Conservation (phyloP, 805 yeast genomes). For the Kazachstania viticola region DNA sequence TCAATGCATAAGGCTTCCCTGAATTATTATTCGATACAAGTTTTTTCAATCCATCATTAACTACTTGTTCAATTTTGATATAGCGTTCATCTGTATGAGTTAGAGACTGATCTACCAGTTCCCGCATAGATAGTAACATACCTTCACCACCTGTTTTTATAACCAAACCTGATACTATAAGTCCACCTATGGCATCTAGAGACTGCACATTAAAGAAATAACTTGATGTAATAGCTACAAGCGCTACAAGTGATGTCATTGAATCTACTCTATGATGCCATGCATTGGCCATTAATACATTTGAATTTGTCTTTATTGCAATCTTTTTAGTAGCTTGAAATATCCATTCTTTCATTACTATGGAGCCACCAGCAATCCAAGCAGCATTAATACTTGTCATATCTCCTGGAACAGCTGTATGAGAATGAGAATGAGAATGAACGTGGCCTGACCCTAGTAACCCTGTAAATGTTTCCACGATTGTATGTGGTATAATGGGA, state of each 20-base stretch:
- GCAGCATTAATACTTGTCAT: slow-evolving; percentile 81
- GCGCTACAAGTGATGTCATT: slow-evolving; percentile 81
- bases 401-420: slow-evolving; percentile 24
- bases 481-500: slow-evolving; percentile 50
- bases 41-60: slow-evolving; percentile 26
- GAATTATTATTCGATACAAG: slow-evolving; percentile 33
- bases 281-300: slow-evolving; percentile 89
- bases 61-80: slow-evolving; percentile 29
- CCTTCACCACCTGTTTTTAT: slow-evolving; percentile 79
- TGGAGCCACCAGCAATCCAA: slow-evolving; percentile 88
- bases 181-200: slow-evolving; percentile 88
- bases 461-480: slow-evolving; percentile 34
- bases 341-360: slow-evolving; percentile 78
- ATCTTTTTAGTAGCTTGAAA: slow-evolving; percentile 72
- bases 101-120: slow-evolving; percentile 66
- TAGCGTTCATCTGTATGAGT: slow-evolving; percentile 41
- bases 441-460: slow-evolving; percentile 28
- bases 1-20: slow-evolving; percentile 28
- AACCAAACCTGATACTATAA: slow-evolving; percentile 70
- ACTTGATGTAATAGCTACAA: slow-evolving; percentile 78
- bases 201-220: slow-evolving; percentile 66
- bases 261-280: slow-evolving; percentile 98
- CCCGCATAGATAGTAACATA: slow-evolving; percentile 55
- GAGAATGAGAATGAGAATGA: slow-evolving; percentile 32
- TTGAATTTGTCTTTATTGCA: slow-evolving; percentile 68